phyloP scores from a whole-genome alignment of 139 green algal species.

The Picochlorum sp. region DNA sequence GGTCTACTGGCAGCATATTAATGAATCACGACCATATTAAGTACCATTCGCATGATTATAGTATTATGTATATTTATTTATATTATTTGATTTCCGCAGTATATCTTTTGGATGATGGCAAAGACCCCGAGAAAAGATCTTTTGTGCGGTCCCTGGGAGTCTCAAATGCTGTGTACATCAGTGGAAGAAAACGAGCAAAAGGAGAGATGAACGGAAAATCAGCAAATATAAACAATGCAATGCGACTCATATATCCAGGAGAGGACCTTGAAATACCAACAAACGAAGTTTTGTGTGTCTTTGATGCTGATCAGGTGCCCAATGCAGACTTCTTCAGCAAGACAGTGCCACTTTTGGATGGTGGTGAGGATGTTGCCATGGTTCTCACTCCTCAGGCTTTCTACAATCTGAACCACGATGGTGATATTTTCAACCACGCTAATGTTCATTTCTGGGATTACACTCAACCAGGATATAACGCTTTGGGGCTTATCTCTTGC shows the following conservation, averaged over 20 bases:
- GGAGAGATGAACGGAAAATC: constrained; percentile 75
- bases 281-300: constrained; percentile 58
- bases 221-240: constrained; percentile 64
- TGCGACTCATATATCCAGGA: constrained; percentile 42
- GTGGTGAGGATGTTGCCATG: constrained; percentile 45
- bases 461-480: constrained; percentile 47
- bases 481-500: constrained; percentile 52
- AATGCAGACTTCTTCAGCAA: constrained; percentile 70
- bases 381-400: constrained; percentile 52
- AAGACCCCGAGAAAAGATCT: constrained; percentile 33
- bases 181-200: constrained; percentile 39
- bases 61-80: too few relatives aligned
- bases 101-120: constrained; percentile 48
- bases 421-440: constrained; percentile 80
- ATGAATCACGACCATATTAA: background rate
- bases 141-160: constrained; percentile 21
- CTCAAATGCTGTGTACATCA: constrained; percentile 51
- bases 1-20: too few relatives aligned
- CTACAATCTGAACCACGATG: constrained; percentile 59
- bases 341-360: constrained; percentile 45
- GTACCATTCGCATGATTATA: background rate
- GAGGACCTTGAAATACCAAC: constrained; percentile 28
- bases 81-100: too few relatives aligned
- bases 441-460: constrained; percentile 74
- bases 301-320: constrained; percentile 62